Evolutionary conservation across 192 early-diverging fungal genomes (phyloP).

Genomic region (Phlyctochytrium planicorne): DNA sequence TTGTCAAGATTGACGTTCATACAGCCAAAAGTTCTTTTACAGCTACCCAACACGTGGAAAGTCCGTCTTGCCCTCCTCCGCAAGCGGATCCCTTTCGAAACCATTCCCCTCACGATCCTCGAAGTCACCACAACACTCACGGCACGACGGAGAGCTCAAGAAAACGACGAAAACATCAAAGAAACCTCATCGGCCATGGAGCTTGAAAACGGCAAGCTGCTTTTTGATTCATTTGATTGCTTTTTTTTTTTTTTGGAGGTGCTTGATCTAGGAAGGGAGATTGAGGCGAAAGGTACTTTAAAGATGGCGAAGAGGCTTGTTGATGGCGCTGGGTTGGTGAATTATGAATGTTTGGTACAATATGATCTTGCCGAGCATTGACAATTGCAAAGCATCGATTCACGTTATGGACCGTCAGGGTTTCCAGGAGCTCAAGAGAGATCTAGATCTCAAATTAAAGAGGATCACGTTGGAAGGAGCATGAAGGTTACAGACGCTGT

Average conservation of each 20-base stretch:
- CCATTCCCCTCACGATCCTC: slow-evolving; percentile 15
- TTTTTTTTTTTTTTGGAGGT: slow-evolving; percentile 54
- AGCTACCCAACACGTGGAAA: slow-evolving; percentile 34
- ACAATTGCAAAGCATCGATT: slow-evolving; percentile 3
- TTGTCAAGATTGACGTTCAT: too few species aligned
- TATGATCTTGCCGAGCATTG: slow-evolving; percentile 10
- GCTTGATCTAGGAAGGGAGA: slow-evolving; percentile 2
- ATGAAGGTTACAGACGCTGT: slow-evolving; percentile 14
- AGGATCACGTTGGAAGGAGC: slow-evolving; percentile 18
- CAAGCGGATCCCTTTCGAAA: slow-evolving; percentile 26
- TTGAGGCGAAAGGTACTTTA: neutral
- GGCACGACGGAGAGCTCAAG: neutral
- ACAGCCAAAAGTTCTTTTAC: neutral
- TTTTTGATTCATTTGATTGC: slow-evolving; percentile 53
- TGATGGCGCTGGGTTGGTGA: slow-evolving; percentile 24
- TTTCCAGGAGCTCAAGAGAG: slow-evolving; percentile 6
- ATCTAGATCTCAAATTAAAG: neutral
- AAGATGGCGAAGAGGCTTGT: slow-evolving; percentile 22
- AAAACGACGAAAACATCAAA: neutral
- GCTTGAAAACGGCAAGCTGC: slow-evolving; percentile 18
- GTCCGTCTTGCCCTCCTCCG: slow-evolving; percentile 27
- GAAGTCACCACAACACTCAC: neutral
- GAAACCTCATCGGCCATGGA: slow-evolving; percentile 25
- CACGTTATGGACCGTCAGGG: slow-evolving; percentile 21
- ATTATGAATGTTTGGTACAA: slow-evolving; percentile 35